Evolutionary conservation across 345 rosid species (phyloP).

Genomic region (Corchorus olitorius): DNA sequence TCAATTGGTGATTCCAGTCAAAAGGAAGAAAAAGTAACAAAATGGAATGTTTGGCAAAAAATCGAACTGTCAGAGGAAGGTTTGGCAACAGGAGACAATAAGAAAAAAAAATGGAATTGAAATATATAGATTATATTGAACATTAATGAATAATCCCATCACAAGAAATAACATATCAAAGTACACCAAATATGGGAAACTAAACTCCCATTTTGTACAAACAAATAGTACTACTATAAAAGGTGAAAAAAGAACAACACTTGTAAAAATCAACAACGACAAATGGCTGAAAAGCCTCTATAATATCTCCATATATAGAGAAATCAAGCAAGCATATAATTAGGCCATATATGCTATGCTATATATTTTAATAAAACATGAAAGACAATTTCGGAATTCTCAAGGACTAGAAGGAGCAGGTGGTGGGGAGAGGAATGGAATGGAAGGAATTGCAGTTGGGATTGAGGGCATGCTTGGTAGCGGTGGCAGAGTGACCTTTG

Average conservation of each 20-base stretch:
- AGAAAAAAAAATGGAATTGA: neutral
- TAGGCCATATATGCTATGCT: neutral
- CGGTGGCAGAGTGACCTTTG: too few species aligned
- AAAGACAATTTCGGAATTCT: neutral
- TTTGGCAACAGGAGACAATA: neutral
- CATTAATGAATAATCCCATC: neutral
- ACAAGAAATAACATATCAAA: neutral
- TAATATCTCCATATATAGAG: neutral
- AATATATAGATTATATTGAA: neutral
- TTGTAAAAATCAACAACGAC: neutral
- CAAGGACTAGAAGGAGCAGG: slow-evolving; percentile 28
- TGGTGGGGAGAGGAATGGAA: slow-evolving; percentile 40
- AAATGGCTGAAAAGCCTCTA: neutral
- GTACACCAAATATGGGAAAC: neutral
- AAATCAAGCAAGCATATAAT: neutral
- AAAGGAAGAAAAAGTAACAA: too few species aligned
- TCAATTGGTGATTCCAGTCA: too few species aligned
- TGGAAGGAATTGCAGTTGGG: slow-evolving; percentile 35
- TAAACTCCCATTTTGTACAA: neutral
- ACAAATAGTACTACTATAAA: neutral
- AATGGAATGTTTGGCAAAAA: neutral
- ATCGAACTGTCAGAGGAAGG: too few species aligned
- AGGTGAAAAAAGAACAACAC: neutral
- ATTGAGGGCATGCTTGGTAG: slow-evolving; percentile 16
- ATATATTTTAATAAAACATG: neutral